Evolutionary conservation across 2,329 filamentous ascomycete species (phyloP), one percentile per base, ranked within the genome.

Genomic region (Claviceps capensis): DNA sequence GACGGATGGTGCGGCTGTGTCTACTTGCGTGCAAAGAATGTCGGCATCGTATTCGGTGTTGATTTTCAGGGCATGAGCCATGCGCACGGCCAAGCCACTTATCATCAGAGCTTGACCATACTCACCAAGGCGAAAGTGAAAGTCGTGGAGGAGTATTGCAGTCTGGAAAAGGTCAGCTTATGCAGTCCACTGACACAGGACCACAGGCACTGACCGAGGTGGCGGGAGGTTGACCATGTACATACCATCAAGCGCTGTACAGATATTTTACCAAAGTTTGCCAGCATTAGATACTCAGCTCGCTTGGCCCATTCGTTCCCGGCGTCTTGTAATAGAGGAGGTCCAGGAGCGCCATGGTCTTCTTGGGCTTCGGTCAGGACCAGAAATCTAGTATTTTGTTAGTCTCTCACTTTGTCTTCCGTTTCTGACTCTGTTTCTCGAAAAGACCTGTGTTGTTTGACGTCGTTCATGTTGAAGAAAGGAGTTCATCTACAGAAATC

Each of bases 21-120:
- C 61, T 42, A 57, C 52, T 22, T 68, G 64, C 38, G 66, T 61
- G 51, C 67, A 69, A n/a, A 70, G 61, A 34, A 70, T 62, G 47
- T 70, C 67, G 22, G 63, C 53, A 4, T 65, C 66, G 50, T 63
- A 62, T 45, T 70, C 68, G 17, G 63, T 58, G 49, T 70, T 67
- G 54, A 70, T 66, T 49, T 68, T 66, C 6, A 70, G 58, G n/a
- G 67, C 67, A 46, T 70, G 68, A 2, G 68, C 68, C 67, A 70
- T 69, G 36, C 68, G 66, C 6, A 70, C 67, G 22, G 67, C 62
- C 17, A 70, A 59, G n/a, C 68, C 67, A 40, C 67, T 69, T 17
- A 70, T 55, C 67, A 70, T 70, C 38, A 69, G 61, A 17, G 67
- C 67, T 48, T 70, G 66, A 0, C 63, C 65, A 52, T 69, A 69